Base-by-base conservation (phyloP, 176 grass and related monocot genomes). In the Triticum monococcum region DNA sequence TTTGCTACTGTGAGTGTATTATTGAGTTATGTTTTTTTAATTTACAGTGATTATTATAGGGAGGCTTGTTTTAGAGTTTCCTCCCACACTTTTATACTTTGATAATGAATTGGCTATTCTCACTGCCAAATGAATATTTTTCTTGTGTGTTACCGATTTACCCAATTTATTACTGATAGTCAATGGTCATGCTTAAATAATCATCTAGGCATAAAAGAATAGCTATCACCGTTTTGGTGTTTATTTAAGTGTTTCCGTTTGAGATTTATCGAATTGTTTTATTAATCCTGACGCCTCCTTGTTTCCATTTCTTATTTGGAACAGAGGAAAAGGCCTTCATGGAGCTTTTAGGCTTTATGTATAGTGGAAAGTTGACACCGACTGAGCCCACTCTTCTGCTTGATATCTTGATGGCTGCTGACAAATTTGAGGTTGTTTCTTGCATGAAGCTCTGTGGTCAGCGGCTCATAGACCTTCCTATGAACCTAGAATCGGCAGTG, bases 301-400 rank as follows among this genome's bases (percentile, higher is more conserved):
- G 59, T 52, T 38, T 82, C 16, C 35, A 64, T 32, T 84, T 71
- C 20, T 38, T 82, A 67, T 60, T 60, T 93, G 84, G 46, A 86
- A 84, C 88, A 94, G 94, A 97, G 91, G 94, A 97, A 88, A 88
- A 61, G 54, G 91, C 94, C 72, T 86, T 97, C 59, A 97, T 89
- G 83, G 91, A 94, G 73, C 89, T 97, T 71, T 40, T 71, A 38
- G 9, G 16, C 68, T 71, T 71, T 37, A 70, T 40, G 68, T 71
- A 71, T 71, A 38, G 68, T 71, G 68, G 68, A 35, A 70, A 70
- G 36, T 12, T 70, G 33, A 22, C 33, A 70, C 33, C 67, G 5
- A 40, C 9, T 71, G 68, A 71, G 10, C 33, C 68, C 20, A 40
- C 35, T 71, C 33, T 71, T 40, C 4, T 71, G 33, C 35, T 71